Conservation (phyloP, 441 rosid genomes). For the Manihot esculenta region DNA sequence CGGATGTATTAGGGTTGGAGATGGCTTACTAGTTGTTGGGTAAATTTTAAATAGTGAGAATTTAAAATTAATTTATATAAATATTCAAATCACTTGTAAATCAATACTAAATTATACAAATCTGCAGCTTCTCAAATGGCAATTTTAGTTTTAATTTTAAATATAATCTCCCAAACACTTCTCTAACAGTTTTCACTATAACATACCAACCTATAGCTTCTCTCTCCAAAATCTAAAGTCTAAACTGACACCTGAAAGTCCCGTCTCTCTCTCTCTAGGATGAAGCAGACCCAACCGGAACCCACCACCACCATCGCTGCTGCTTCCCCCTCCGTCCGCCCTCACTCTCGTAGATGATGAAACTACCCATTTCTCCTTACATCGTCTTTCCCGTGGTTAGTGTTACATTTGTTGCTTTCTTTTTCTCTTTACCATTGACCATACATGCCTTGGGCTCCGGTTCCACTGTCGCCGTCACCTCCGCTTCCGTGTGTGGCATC, state of each 20-base stretch:
- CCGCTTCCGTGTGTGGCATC: slow-evolving; percentile 70
- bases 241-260: slow-evolving; percentile 1
- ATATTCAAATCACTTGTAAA: background rate
- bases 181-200: slow-evolving; percentile 1
- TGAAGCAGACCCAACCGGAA: slow-evolving; percentile 25
- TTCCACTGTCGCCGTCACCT: slow-evolving; percentile 66
- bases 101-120: background rate
- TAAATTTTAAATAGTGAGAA: no score
- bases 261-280: slow-evolving; percentile 23
- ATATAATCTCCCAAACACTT: background rate
- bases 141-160: no score
- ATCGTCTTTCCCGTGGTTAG: slow-evolving; percentile 22
- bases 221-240: background rate
- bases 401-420: slow-evolving; percentile 26
- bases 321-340: slow-evolving; percentile 19
- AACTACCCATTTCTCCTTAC: slow-evolving; percentile 11
- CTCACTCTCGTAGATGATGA: slow-evolving; percentile 46
- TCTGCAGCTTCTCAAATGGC: no score
- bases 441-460: slow-evolving; percentile 64
- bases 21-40: no score
- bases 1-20: no score
- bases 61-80: background rate
- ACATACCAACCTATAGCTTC: background rate
- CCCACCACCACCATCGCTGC: slow-evolving; percentile 1
- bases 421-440: slow-evolving; percentile 18